Percentiles rank a stretch among this genome's conserved stretches.
Conservation (phyloP, 2,329 filamentous ascomycete genomes). For the Paracamarosporium sp. region DNA sequence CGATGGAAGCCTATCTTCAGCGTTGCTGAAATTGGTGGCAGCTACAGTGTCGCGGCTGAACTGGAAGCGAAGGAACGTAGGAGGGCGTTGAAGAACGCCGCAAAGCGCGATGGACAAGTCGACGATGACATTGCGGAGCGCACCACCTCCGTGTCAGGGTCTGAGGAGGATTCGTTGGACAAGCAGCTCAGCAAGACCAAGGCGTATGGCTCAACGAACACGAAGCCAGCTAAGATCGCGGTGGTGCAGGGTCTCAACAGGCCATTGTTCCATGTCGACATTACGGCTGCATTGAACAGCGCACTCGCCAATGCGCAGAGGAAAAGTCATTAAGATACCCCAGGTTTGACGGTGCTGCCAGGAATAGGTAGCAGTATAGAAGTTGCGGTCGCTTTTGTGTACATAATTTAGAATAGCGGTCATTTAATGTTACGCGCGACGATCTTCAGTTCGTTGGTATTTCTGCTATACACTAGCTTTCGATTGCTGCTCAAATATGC, state of each 20-base stretch:
- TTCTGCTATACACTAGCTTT: neutral
- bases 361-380: neutral
- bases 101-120: conserved; percentile 44
- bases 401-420: conserved; percentile 6
- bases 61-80: conserved; percentile 73
- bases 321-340: conserved; percentile 36
- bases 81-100: conserved; percentile 53
- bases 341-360: neutral
- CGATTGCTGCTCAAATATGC: neutral
- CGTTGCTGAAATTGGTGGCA: conserved; percentile 85
- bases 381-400: neutral
- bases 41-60: conserved; percentile 72
- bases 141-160: conserved; percentile 10
- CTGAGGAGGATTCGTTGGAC: conserved; percentile 37
- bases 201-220: conserved; percentile 34
- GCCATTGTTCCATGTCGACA: conserved; percentile 94
- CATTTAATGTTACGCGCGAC: neutral
- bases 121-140: conserved; percentile 27
- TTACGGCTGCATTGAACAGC: conserved; percentile 89
- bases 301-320: conserved; percentile 76
- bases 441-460: neutral
- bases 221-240: conserved; percentile 49
- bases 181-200: conserved; percentile 40
- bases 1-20: conserved; percentile 94
- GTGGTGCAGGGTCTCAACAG: conserved; percentile 84